Evolutionary conservation across 345 rosid species (phyloP).

Genomic region (Geranium brycei): DNA sequence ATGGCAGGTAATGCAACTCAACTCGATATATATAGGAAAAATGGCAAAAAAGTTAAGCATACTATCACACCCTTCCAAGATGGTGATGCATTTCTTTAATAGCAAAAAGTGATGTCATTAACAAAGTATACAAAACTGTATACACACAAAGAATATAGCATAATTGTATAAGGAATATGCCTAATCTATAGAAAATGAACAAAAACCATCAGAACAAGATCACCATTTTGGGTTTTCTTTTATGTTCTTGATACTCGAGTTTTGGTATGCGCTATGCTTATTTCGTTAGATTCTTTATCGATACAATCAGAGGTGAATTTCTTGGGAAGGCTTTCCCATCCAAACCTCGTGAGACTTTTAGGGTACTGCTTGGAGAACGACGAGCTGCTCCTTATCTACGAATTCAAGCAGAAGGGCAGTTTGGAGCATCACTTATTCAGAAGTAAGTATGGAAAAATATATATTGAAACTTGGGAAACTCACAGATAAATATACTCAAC

Average conservation of each 20-base stretch:
- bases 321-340: constrained; percentile 80
- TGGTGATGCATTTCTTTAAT: too few relatives aligned
- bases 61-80: too few relatives aligned
- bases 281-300: constrained; percentile 2
- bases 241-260: neutral
- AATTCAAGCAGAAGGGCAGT: constrained; percentile 92
- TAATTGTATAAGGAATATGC: too few relatives aligned
- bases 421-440: constrained; percentile 87
- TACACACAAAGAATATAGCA: too few relatives aligned
- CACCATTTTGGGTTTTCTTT: too few relatives aligned
- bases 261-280: neutral
- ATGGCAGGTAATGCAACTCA: constrained; percentile 58
- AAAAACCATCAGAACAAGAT: too few relatives aligned
- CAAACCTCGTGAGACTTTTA: constrained; percentile 65
- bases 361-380: constrained; percentile 77
- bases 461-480: neutral
- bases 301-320: constrained; percentile 71
- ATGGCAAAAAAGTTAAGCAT: too few relatives aligned
- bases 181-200: too few relatives aligned
- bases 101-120: too few relatives aligned
- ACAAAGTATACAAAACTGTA: too few relatives aligned
- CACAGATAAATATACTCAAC: too few relatives aligned
- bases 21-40: constrained; percentile 1
- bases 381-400: constrained; percentile 77
- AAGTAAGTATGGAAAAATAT: constrained; percentile 24